Base-by-base conservation (phyloP, 2,329 filamentous ascomycete species). In the Cordyceps militaris region DNA sequence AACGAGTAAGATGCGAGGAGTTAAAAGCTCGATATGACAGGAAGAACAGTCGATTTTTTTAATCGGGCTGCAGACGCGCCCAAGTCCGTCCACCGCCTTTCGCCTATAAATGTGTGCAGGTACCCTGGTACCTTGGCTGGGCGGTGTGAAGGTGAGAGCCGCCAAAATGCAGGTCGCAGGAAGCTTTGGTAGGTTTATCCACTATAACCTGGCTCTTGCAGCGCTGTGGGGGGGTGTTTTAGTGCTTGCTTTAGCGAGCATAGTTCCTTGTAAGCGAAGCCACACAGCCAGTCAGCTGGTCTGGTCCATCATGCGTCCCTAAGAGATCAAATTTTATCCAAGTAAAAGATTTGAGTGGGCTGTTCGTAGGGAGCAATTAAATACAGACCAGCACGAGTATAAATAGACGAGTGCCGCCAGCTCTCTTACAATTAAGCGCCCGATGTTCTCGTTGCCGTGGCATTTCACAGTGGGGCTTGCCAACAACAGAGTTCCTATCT, bases 391-490 rank as follows among this genome's bases (percentile, higher is more conserved):
- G n/a, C n/a, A n/a, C n/a, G n/a, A n/a, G n/a, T n/a, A n/a, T n/a
- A n/a, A n/a, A n/a, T n/a, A n/a, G n/a, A n/a, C n/a, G n/a, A n/a
- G n/a, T n/a, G n/a, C n/a, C n/a, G n/a, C n/a, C n/a, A n/a, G n/a
- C n/a, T n/a, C n/a, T n/a, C n/a, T n/a, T n/a, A n/a, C n/a, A n/a
- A n/a, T n/a, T n/a, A n/a, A n/a, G n/a, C n/a, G n/a, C n/a, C n/a
- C n/a, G n/a, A n/a, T n/a, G n/a, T n/a, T 51, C 50, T 26, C 50
- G 50, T 53, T 53, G 50, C 50, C 19, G 13, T 53, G 50, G 38
- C 38, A 53, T 53, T 53, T 53, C 4, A 53, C 23, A 4, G n/a
- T 53, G 50, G 50, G 38, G 38, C 50, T 3, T 4, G 9, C 8
- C 36, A 10, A 52, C 36, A 52, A 52, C 49, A 52, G 2, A 42